These are phyloP conservation scores for Fusarium albidum DNA, from an alignment of 2,329 filamentous ascomycete species.

Conservation along the genomic window DNA sequence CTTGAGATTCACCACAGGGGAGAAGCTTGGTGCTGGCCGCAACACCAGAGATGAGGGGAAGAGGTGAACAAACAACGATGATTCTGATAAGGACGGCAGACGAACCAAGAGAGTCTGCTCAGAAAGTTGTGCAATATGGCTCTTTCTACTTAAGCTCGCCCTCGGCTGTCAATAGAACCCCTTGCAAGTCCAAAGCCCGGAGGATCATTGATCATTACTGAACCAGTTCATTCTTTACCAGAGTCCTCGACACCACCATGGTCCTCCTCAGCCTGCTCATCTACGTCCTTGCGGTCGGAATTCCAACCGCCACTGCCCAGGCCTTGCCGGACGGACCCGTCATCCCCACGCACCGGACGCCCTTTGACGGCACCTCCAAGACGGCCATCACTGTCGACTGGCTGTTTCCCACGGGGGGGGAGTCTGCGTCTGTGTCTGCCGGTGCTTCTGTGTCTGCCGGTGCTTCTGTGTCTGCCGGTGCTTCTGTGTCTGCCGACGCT, in stretches of 20 bases:
- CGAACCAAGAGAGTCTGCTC: too few species aligned
- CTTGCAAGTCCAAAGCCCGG: neutral
- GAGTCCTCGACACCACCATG: conserved; percentile 28
- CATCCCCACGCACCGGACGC: conserved; percentile 7
- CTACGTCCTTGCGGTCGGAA: conserved; percentile 20
- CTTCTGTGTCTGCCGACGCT: too few species aligned
- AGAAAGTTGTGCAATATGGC: conserved; percentile 20
- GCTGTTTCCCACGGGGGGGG: conserved; percentile 24
- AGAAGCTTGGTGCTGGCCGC: conserved; percentile 6
- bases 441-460: conserved; percentile 1
- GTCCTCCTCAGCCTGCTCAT: conserved; percentile 22
- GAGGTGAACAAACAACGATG: conserved; percentile 24
- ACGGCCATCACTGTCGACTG: conserved; percentile 28
- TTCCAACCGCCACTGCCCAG: conserved; percentile 5
- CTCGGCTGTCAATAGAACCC: too few species aligned
- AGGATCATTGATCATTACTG: conserved; percentile 3
- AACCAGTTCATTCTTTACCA: conserved; percentile 27
- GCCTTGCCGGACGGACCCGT: neutral
- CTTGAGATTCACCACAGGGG: conserved; percentile 4
- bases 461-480: neutral
- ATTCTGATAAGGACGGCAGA: conserved; percentile 26
- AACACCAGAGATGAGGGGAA: conserved; percentile 7
- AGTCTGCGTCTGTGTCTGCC: too few species aligned
- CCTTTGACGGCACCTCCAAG: conserved; percentile 9
- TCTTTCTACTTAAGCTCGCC: conserved; percentile 27